These are phyloP conservation scores for Sporisorium exsertum DNA, from an alignment of 1,284 basidiomycete genomes.

Conservation along the genomic window DNA sequence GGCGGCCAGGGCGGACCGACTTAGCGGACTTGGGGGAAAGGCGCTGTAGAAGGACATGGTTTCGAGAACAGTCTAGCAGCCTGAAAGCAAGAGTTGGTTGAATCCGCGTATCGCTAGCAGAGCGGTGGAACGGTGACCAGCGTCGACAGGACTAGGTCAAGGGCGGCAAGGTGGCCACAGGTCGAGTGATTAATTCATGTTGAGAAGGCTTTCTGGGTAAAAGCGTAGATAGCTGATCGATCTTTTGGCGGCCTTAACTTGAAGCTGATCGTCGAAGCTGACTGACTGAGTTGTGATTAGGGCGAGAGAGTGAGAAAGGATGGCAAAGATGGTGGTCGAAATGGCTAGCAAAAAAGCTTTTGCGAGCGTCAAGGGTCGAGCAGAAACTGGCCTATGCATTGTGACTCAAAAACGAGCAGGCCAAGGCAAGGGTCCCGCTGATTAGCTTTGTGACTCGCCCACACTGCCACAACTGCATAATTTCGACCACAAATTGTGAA, in stretches of 20 bases:
- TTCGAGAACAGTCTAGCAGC: neutral
- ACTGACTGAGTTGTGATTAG: neutral
- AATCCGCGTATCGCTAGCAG: too few relatives aligned
- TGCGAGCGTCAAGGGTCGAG: too few relatives aligned
- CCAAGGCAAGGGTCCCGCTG: neutral
- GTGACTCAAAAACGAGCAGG: neutral
- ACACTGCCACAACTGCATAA: neutral
- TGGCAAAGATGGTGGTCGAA: neutral
- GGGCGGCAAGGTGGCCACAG: neutral
- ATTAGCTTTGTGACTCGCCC: neutral
- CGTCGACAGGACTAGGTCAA: neutral
- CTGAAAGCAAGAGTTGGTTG: neutral
- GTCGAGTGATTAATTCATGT: neutral
- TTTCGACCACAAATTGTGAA: neutral
- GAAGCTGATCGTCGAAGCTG: neutral
- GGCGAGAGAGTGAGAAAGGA: neutral
- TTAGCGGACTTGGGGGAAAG: constrained; percentile 51
- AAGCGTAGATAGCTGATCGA: neutral
- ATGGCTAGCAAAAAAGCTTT: neutral
- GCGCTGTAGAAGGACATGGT: constrained; percentile 42
- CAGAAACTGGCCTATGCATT: constrained; percentile 4
- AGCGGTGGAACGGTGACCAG: neutral
- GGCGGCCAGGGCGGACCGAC: constrained; percentile 32
- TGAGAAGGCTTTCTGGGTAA: neutral
- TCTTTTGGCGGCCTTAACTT: neutral